phyloP scores from a whole-genome alignment of 768 basidiomycete genomes.

The Leccinum olivaceopallidum region DNA sequence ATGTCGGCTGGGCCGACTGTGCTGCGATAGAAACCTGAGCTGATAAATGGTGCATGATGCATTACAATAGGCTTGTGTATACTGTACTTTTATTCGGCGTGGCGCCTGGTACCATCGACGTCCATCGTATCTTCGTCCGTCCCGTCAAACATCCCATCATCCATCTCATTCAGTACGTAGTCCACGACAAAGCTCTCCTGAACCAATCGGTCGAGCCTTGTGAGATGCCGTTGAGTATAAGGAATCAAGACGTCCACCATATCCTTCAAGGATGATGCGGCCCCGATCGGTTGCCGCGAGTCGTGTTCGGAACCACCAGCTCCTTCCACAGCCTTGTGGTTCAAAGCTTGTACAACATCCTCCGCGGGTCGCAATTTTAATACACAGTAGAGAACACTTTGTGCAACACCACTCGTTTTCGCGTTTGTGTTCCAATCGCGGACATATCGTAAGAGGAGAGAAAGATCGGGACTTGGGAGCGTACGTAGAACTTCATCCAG shows the following conservation, averaged over 20 bases:
- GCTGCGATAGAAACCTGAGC: not conserved
- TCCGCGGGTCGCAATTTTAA: constrained; percentile 75
- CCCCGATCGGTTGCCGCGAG: constrained; percentile 28
- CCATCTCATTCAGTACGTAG: constrained; percentile 86
- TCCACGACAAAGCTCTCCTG: constrained; percentile 98
- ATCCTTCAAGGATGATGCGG: constrained; percentile 54
- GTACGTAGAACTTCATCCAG: constrained; percentile 84
- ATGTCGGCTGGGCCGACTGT: constrained; percentile 53
- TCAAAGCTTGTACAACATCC: constrained; percentile 70
- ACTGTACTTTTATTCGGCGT: constrained; percentile 20
- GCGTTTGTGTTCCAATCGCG: constrained; percentile 95
- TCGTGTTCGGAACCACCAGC: constrained; percentile 25
- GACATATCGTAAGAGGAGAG: constrained; percentile 76
- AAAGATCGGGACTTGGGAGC: constrained; percentile 71
- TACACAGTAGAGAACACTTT: constrained; percentile 78
- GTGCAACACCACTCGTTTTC: constrained; percentile 84
- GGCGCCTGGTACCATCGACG: constrained; percentile 22
- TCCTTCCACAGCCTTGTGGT: constrained; percentile 19
- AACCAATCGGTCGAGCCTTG: constrained; percentile 80
- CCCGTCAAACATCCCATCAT: constrained; percentile 66
- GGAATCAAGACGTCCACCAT: constrained; percentile 85
- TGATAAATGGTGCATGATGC: not conserved
- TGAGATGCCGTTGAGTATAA: constrained; percentile 91
- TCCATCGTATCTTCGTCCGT: constrained; percentile 48
- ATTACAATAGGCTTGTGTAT: constrained; percentile 6